Conservation (phyloP, 2,329 filamentous ascomycete species). For the Ilyonectria sp. region DNA sequence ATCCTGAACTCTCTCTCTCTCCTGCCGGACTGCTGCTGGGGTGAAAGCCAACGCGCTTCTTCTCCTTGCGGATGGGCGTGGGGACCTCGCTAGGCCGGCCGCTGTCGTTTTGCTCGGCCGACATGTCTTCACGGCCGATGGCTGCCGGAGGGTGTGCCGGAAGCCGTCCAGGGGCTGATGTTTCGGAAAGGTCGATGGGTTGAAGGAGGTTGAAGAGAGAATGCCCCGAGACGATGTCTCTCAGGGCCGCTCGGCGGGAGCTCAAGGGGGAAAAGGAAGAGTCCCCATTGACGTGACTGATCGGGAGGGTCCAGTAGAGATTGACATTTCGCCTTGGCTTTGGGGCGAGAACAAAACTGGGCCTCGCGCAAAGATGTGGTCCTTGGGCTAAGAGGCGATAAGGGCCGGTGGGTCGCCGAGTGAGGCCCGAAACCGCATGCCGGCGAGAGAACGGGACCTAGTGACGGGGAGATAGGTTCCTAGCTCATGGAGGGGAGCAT, state of each 20-base stretch:
- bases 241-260: constrained; percentile 33
- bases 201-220: constrained; percentile 29
- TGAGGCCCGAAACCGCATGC: constrained; percentile 48
- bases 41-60: constrained; percentile 60
- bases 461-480: constrained; percentile 6
- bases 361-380: constrained; percentile 38
- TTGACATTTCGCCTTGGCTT: constrained; percentile 35
- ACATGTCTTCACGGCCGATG: constrained; percentile 35
- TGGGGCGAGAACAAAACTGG: constrained; percentile 49
- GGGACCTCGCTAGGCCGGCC: constrained; percentile 48
- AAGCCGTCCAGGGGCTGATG: neutral
- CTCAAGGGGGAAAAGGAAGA: constrained; percentile 33
- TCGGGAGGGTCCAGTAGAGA: constrained; percentile 36
- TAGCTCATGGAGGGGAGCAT: constrained; percentile 4
- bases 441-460: constrained; percentile 19
- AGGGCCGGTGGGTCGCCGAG: constrained; percentile 50
- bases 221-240: constrained; percentile 37
- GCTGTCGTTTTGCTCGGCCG: constrained; percentile 48
- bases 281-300: constrained; percentile 39
- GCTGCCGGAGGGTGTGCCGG: constrained; percentile 9
- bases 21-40: constrained; percentile 47
- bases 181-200: constrained; percentile 5
- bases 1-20: constrained; percentile 25
- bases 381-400: constrained; percentile 41
- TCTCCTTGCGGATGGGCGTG: constrained; percentile 54